A percentile compares a stretch with the other conserved stretches of the same genome.
Conservation (phyloP, 2,329 filamentous ascomycete genomes). For the Penicillium sp. region DNA sequence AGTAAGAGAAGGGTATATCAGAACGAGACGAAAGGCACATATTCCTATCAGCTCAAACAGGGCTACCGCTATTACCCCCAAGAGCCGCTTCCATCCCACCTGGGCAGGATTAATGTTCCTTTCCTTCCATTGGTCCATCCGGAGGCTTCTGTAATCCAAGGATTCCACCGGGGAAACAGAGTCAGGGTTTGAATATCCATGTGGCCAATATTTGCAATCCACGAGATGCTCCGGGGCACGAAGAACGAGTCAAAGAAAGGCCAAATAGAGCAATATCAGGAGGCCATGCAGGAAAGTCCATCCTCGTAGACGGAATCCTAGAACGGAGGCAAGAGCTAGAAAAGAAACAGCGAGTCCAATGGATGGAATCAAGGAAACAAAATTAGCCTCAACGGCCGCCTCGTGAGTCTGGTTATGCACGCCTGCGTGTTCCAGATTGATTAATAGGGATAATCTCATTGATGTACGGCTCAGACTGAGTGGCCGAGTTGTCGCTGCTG, state of each 20-base stretch:
- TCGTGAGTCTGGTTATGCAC: constrained; percentile 32
- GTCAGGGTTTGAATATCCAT: neutral
- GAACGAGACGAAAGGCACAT: neutral
- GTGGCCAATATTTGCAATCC: neutral
- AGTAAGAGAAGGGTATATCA: neutral
- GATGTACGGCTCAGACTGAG: constrained; percentile 41
- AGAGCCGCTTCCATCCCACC: neutral
- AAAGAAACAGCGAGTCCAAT: neutral
- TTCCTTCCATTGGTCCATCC: neutral
- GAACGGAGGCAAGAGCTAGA: neutral
- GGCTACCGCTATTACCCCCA: neutral
- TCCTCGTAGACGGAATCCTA: neutral
- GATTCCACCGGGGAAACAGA: neutral
- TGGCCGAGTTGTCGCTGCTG: constrained; percentile 1
- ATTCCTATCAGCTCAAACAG: neutral
- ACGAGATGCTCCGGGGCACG: neutral
- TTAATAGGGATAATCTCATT: constrained; percentile 45
- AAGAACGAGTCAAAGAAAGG: neutral
- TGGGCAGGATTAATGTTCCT: neutral
- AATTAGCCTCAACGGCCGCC: constrained; percentile 14
- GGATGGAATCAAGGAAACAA: neutral
- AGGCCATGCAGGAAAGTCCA: neutral
- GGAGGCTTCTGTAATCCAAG: neutral
- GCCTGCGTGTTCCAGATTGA: constrained; percentile 31
- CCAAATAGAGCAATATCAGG: neutral